These are phyloP conservation scores for Fraxinus sp. DNA, from an alignment of 305 asterid genomes.

Conservation along the genomic window DNA sequence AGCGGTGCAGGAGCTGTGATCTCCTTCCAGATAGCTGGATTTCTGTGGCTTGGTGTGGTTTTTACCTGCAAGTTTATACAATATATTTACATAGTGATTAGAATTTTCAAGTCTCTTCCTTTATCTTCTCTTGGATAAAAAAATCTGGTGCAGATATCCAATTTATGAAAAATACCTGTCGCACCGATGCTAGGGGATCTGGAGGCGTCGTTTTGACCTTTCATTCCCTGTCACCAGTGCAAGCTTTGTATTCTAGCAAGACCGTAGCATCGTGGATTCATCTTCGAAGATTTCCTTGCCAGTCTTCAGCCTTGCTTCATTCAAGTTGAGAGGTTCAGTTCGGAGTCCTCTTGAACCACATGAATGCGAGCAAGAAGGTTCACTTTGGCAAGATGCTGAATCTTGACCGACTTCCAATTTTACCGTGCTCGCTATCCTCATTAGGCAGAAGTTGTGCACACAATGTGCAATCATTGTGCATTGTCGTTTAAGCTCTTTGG, in stretches of 20 bases:
- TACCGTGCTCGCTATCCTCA: constrained; percentile 41
- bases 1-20: constrained; percentile 65
- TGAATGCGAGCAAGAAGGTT: constrained; percentile 60
- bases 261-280: constrained; percentile 38
- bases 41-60: constrained; percentile 72
- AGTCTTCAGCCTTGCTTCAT: constrained; percentile 68
- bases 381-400: constrained; percentile 55
- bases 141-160: constrained; percentile 64
- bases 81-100: neutral
- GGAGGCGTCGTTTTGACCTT: constrained; percentile 72
- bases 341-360: constrained; percentile 54
- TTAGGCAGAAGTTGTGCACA: neutral
- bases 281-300: constrained; percentile 57
- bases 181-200: constrained; percentile 60
- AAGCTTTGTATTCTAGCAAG: constrained; percentile 36
- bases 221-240: constrained; percentile 70
- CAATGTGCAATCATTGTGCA: constrained; percentile 20
- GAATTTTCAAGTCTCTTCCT: constrained; percentile 11
- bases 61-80: neutral
- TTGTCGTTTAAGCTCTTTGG: constrained; percentile 27
- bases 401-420: constrained; percentile 73
- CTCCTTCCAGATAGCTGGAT: constrained; percentile 83
- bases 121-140: constrained; percentile 20
- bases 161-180: constrained; percentile 64
- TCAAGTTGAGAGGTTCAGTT: constrained; percentile 60